phyloP scores from a whole-genome alignment of 2,329 filamentous ascomycete genomes.

The Nigrospora osmanthi region DNA sequence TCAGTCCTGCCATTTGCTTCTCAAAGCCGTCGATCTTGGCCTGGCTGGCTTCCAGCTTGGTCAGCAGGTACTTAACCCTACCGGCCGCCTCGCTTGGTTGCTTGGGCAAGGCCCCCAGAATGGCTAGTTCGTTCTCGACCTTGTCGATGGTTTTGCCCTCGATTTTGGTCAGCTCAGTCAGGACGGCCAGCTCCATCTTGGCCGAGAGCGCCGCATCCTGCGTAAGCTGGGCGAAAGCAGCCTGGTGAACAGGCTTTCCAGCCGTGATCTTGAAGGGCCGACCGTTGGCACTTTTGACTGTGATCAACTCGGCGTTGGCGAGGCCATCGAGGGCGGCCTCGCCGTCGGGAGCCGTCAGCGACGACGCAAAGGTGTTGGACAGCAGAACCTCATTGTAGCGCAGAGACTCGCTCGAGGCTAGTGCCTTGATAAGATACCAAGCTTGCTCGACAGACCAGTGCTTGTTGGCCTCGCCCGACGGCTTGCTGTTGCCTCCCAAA shows the following conservation, averaged over 20 bases:
- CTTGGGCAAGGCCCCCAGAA: constrained; percentile 63
- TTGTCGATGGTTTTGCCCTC: constrained; percentile 71
- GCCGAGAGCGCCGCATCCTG: constrained; percentile 66
- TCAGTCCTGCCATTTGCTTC: constrained; percentile 60
- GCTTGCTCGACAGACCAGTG: constrained; percentile 81
- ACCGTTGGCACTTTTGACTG: constrained; percentile 64
- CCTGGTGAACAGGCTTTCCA: constrained; percentile 78
- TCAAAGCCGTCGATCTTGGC: constrained; percentile 67
- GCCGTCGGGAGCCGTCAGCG: constrained; percentile 47
- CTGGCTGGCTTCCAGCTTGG: constrained; percentile 69
- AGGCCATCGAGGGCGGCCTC: constrained; percentile 73
- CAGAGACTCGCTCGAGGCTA: constrained; percentile 61
- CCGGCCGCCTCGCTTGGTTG: constrained; percentile 61
- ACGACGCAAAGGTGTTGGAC: constrained; percentile 62
- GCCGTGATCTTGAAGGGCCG: constrained; percentile 71
- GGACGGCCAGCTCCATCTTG: constrained; percentile 63
- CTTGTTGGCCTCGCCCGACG: constrained; percentile 31
- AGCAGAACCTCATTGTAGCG: constrained; percentile 83
- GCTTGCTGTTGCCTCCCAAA: constrained; percentile 49
- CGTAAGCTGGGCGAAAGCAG: constrained; percentile 69
- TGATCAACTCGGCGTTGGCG: constrained; percentile 79
- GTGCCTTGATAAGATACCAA: constrained; percentile 76
- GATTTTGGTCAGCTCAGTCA: constrained; percentile 61
- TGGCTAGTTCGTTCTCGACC: constrained; percentile 66
- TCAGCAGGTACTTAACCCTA: constrained; percentile 64